Conservation (phyloP, 2,329 filamentous ascomycete genomes). For the Fusarium dimerum region DNA sequence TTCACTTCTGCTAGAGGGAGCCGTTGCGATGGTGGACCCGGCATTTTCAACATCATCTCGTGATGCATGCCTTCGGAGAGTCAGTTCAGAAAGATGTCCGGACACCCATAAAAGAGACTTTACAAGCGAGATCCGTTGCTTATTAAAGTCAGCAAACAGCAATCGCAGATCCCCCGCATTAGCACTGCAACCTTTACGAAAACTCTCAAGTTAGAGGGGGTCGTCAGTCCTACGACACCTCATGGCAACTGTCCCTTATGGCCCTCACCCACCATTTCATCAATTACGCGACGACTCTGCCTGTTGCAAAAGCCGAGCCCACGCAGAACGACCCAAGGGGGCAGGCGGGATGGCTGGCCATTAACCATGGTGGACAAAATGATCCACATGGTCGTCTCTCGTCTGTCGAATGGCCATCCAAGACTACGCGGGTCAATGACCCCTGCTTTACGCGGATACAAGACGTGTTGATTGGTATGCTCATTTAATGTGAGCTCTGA, state of each 20-base stretch:
- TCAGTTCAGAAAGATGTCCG: too few species aligned
- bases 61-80: neutral
- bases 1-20: neutral
- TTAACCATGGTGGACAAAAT: too few species aligned
- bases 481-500: too few species aligned
- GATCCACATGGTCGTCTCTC: too few species aligned
- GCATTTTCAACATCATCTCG: neutral
- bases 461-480: neutral
- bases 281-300: too few species aligned
- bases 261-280: too few species aligned
- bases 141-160: neutral
- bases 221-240: too few species aligned
- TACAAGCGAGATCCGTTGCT: neutral
- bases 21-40: neutral
- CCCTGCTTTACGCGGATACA: neutral
- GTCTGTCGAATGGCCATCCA: neutral
- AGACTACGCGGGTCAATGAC: neutral
- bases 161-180: neutral
- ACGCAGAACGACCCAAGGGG: too few species aligned
- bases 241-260: too few species aligned
- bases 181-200: neutral
- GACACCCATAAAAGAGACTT: neutral
- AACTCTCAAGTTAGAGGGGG: neutral
- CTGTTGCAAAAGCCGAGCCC: too few species aligned
- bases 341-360: too few species aligned